A percentile compares a stretch with the other conserved stretches of the same genome.
phyloP scores from a whole-genome alignment of 2,329 filamentous ascomycete genomes.

The Emmonsia crescens region DNA sequence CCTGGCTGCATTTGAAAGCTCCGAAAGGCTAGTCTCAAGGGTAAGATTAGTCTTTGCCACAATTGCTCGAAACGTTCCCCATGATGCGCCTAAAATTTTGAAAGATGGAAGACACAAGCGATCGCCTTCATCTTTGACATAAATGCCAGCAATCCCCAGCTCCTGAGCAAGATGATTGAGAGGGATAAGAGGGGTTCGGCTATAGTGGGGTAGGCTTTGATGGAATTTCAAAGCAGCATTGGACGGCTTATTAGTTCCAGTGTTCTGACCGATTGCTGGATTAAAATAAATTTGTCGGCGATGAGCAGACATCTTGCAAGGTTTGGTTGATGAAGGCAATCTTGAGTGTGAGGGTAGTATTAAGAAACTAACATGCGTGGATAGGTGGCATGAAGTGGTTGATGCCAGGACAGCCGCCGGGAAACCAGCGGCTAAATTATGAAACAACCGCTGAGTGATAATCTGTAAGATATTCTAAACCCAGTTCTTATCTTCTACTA shows the following conservation, averaged over 20 bases:
- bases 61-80: conserved; percentile 55
- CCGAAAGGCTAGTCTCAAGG: conserved; percentile 33
- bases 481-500: too few relatives aligned
- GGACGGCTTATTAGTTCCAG: neutral
- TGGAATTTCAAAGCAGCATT: conserved; percentile 42
- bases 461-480: too few relatives aligned
- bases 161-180: conserved; percentile 46
- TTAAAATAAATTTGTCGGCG: neutral
- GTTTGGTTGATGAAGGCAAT: neutral
- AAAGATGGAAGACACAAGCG: conserved; percentile 62
- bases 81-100: conserved; percentile 71
- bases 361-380: too few relatives aligned
- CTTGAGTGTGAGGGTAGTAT: neutral
- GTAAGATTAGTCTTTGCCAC: conserved; percentile 35
- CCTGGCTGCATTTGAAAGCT: conserved; percentile 29
- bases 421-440: too few relatives aligned
- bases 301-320: neutral
- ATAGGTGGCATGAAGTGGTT: too few relatives aligned
- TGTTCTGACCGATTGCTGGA: neutral
- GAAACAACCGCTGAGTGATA: too few relatives aligned
- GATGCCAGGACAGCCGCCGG: too few relatives aligned
- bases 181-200: conserved; percentile 43
- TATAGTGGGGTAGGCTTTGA: conserved; percentile 45
- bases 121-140: conserved; percentile 60
- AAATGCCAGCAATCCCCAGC: conserved; percentile 47